phyloP scores from a whole-genome alignment of 2,329 filamentous ascomycete genomes.

The Pezicula neosporulosa region DNA sequence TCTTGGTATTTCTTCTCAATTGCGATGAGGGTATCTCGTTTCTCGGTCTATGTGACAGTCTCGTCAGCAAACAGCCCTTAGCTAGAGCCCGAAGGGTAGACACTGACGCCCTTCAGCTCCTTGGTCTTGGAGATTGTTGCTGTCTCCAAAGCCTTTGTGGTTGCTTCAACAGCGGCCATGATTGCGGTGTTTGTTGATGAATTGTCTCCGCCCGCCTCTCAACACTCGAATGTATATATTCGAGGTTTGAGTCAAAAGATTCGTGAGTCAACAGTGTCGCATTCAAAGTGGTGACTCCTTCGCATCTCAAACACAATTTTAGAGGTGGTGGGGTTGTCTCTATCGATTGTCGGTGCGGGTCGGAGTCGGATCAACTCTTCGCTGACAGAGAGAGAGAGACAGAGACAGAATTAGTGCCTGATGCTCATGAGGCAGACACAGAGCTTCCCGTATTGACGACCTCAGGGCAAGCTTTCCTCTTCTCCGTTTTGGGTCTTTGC shows the following conservation, averaged over 20 bases:
- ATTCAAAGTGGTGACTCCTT: not conserved
- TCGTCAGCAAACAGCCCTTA: slow-evolving; percentile 17
- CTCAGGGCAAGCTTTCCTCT: not conserved
- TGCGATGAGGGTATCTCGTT: slow-evolving; percentile 76
- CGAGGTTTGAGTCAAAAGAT: not conserved
- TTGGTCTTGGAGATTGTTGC: slow-evolving; percentile 55
- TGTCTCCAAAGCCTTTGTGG: slow-evolving; percentile 44
- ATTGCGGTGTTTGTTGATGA: slow-evolving; percentile 18
- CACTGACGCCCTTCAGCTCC: slow-evolving; percentile 54
- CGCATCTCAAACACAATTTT: slow-evolving; percentile 2
- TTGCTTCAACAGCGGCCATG: slow-evolving; percentile 39
- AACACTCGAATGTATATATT: slow-evolving; percentile 4
- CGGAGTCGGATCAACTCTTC: no score
- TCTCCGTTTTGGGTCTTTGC: not conserved
- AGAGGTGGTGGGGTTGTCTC: slow-evolving; percentile 16
- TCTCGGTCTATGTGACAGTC: slow-evolving; percentile 62
- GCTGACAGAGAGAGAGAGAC: no score
- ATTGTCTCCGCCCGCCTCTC: not conserved
- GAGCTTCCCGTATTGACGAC: not conserved
- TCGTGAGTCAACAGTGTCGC: not conserved
- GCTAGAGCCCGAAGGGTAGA: slow-evolving; percentile 12
- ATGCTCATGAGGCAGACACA: not conserved
- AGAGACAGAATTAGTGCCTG: no score
- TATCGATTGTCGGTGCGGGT: not conserved
- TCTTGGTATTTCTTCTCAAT: slow-evolving; percentile 91